Base-by-base conservation (phyloP, 2,329 filamentous ascomycete genomes). In the Botrytis deweyae region DNA sequence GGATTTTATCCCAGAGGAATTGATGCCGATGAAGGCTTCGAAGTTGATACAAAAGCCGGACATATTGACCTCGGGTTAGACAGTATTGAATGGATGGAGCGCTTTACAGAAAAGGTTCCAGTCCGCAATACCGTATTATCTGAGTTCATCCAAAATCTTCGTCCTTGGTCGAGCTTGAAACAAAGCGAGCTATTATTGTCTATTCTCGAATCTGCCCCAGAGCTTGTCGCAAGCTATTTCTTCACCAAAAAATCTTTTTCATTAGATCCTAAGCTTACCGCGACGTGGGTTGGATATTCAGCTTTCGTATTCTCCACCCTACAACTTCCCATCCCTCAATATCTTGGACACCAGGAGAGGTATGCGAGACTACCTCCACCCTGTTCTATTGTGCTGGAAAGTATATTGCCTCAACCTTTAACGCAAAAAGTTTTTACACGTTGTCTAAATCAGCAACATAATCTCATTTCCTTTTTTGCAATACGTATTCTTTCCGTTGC, bases 261-360 rank as follows among this genome's bases (percentile, higher is more conserved):
- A 0, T 94, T 97, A 76, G 95, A 98, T 61, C 95, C 96, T 0
- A 98, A 97, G 80, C 87, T 97, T 8, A 96, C 94, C 4, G 91
- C 94, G 63, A 96, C 94, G 0, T 99, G 96, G 96, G 93, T 98
- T 77, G 95, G 95, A 61, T 97, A 97, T 81, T 94, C 94, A 0
- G 90, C 94, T 0, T 93, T 98, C 76, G 84, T 99, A 8, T 97
- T 97, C 82, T 92, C 92, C 75, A 89, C 91, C 1, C 90, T 98
- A 64, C 88, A 91, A 73, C 85, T 97, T 52, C 89, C 91, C 1
- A 85, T 97, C 3, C 95, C 95, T 3, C 81, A 84, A 40, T 88
- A 88, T 75, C 93, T 95, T 80, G 94, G 94, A 20, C 89, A 90
- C 77, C 86, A 86, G 59, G 86, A 88, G 20, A 86, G 85, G 61